Percentiles rank a stretch among this genome's conserved stretches.
Conservation (phyloP, 805 yeast species). For the Wickerhamiella vanderwaltii region DNA sequence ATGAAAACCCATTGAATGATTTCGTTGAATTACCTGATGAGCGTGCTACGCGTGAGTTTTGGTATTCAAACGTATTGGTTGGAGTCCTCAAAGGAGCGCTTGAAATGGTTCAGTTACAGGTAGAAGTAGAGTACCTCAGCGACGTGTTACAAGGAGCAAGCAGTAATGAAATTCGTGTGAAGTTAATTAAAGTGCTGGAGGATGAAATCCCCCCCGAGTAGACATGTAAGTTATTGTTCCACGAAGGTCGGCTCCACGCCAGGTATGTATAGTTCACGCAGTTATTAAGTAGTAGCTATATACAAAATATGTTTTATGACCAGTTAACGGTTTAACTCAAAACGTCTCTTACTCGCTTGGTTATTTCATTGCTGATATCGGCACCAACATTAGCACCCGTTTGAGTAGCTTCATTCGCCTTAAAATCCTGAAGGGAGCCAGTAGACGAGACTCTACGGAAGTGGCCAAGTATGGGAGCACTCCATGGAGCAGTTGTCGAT, state of each 20-base stretch:
- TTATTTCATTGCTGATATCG: neutral
- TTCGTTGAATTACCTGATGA: conserved; percentile 90
- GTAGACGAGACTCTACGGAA: neutral
- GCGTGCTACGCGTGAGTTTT: conserved; percentile 53
- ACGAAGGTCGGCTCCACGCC: too few relatives aligned
- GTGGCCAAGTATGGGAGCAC: neutral
- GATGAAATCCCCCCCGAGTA: conserved; percentile 98
- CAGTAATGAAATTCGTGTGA: conserved; percentile 64
- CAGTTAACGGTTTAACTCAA: neutral
- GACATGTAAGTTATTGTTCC: conserved; percentile 35
- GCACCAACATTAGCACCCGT: neutral
- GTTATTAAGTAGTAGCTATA: too few relatives aligned
- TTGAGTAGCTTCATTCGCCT: neutral
- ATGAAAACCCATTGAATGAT: conserved; percentile 85
- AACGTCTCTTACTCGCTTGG: neutral
- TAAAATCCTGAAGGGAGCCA: neutral
- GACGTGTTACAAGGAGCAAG: conserved; percentile 78
- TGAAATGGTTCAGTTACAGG: conserved; percentile 91
- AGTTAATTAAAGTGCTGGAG: conserved; percentile 56
- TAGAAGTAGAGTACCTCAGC: conserved; percentile 65
- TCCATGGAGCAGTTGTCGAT: conserved; percentile 1
- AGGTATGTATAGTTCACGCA: too few relatives aligned
- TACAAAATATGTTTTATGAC: too few relatives aligned
- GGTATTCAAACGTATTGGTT: conserved; percentile 86
- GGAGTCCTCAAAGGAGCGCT: conserved; percentile 87